Conservation (phyloP, 1,284 basidiomycete species). For the Papiliotrema terrestris region DNA sequence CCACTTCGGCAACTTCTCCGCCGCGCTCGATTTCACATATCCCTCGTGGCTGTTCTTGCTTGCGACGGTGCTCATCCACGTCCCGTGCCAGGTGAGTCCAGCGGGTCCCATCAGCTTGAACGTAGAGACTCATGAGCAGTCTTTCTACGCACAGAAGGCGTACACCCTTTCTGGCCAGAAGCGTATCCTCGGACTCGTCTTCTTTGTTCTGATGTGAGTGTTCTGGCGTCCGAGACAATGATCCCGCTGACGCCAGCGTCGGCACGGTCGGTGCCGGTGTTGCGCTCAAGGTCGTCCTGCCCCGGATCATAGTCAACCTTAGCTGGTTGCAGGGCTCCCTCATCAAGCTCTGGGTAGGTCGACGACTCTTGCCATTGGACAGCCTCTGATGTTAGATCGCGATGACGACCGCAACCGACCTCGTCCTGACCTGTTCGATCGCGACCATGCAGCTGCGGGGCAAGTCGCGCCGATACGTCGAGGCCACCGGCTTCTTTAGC, state of each 20-base stretch:
- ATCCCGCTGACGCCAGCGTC: not conserved
- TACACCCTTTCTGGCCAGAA: conserved; percentile 1
- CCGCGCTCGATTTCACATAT: conserved; percentile 5
- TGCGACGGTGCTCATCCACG: conserved; percentile 5
- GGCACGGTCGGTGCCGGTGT: conserved; percentile 1
- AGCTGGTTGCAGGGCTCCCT: not conserved
- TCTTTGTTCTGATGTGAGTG: conserved; percentile 1
- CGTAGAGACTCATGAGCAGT: not conserved
- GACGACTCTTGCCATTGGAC: not conserved
- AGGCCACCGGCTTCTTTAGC: not conserved
- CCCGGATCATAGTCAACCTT: not conserved
- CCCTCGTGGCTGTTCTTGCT: conserved; percentile 6
- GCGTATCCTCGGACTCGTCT: not conserved
- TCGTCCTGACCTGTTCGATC: not conserved
- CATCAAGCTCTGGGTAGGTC: conserved; percentile 1
- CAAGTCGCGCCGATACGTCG: not conserved
- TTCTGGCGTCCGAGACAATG: not conserved
- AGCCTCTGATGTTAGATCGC: not conserved
- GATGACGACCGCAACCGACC: not conserved
- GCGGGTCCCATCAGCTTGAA: not conserved
- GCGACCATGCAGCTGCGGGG: not conserved
- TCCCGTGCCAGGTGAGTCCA: conserved; percentile 5
- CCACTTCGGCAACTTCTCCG: conserved; percentile 2
- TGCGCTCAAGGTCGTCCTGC: not conserved
- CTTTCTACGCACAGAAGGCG: not conserved